A percentile compares a stretch with the other conserved stretches of the same genome.
Evolutionary conservation across 345 rosid genomes (phyloP).

Genomic region (Eucalyptus marginata): DNA sequence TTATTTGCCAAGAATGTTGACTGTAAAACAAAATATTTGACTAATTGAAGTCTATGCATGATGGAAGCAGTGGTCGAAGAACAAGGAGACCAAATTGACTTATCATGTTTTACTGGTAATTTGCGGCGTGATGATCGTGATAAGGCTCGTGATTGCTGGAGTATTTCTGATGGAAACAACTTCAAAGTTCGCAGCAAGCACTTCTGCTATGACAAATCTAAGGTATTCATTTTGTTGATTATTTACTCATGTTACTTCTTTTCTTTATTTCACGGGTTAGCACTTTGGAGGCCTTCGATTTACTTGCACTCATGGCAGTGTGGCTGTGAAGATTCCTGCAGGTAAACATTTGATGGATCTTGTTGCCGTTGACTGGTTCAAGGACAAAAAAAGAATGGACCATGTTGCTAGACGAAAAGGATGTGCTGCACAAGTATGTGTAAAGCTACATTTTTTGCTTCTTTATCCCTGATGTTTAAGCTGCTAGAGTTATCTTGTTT

Average conservation of each 20-base stretch:
- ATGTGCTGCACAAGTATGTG: slow-evolving; percentile 87
- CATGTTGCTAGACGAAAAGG: slow-evolving; percentile 91
- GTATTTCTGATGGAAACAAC: slow-evolving; percentile 74
- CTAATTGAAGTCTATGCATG: neutral
- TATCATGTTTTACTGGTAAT: slow-evolving; percentile 80
- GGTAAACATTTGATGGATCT: slow-evolving; percentile 98
- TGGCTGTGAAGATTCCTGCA: slow-evolving; percentile 65
- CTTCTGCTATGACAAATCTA: slow-evolving; percentile 79
- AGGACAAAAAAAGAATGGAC: slow-evolving; percentile 92
- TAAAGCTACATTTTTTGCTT: neutral
- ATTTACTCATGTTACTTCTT: neutral
- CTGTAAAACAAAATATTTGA: neutral
- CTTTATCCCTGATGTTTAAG: neutral
- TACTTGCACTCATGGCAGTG: neutral
- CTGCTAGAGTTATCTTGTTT: neutral
- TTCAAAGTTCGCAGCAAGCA: slow-evolving; percentile 91
- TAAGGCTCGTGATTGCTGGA: slow-evolving; percentile 88
- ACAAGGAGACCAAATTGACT: slow-evolving; percentile 58
- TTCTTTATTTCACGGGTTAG: neutral
- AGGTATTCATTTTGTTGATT: slow-evolving; percentile 33
- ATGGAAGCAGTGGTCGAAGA: slow-evolving; percentile 62
- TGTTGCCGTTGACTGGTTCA: slow-evolving; percentile 99
- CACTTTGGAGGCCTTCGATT: neutral
- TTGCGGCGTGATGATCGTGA: slow-evolving; percentile 77
- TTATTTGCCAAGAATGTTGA: neutral